Evolutionary conservation across 2,329 filamentous ascomycete genomes (phyloP).

Genomic region (Shiraia bambusicola): DNA sequence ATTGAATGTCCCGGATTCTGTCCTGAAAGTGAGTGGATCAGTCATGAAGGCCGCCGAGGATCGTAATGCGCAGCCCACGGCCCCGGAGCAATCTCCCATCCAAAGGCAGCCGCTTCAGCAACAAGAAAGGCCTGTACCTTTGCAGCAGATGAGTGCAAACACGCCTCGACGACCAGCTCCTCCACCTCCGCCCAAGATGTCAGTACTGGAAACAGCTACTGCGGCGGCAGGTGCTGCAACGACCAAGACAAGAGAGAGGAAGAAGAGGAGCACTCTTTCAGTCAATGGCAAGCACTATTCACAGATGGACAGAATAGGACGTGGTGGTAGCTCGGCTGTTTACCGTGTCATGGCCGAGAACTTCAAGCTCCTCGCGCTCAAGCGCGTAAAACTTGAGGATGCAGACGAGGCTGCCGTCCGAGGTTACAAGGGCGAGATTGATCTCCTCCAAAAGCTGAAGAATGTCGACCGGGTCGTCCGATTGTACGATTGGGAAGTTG

Average conservation of each 20-base stretch:
- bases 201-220: slow-evolving; percentile 87
- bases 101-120: slow-evolving; percentile 42
- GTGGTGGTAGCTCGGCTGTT: slow-evolving; percentile 90
- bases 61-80: slow-evolving; percentile 22
- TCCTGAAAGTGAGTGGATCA: slow-evolving; percentile 37
- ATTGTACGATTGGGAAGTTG: slow-evolving; percentile 89
- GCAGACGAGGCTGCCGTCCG: slow-evolving; percentile 80
- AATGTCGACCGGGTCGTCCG: slow-evolving; percentile 88
- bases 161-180: slow-evolving; percentile 78
- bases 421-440: slow-evolving; percentile 94
- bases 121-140: slow-evolving; percentile 48
- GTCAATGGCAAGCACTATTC: slow-evolving; percentile 93
- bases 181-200: slow-evolving; percentile 89
- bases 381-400: slow-evolving; percentile 86
- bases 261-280: slow-evolving; percentile 78
- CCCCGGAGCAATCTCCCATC: slow-evolving; percentile 32
- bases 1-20: slow-evolving; percentile 30
- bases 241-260: slow-evolving; percentile 67
- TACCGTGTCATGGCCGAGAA: slow-evolving; percentile 98
- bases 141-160: slow-evolving; percentile 60
- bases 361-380: slow-evolving; percentile 90
- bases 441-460: slow-evolving; percentile 77
- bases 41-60: slow-evolving; percentile 39
- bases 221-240: slow-evolving; percentile 77
- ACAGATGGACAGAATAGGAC: slow-evolving; percentile 83